Percentiles rank a stretch among this genome's conserved stretches.
Conservation (phyloP, 768 basidiomycete genomes). For the Hericium coralloides region DNA sequence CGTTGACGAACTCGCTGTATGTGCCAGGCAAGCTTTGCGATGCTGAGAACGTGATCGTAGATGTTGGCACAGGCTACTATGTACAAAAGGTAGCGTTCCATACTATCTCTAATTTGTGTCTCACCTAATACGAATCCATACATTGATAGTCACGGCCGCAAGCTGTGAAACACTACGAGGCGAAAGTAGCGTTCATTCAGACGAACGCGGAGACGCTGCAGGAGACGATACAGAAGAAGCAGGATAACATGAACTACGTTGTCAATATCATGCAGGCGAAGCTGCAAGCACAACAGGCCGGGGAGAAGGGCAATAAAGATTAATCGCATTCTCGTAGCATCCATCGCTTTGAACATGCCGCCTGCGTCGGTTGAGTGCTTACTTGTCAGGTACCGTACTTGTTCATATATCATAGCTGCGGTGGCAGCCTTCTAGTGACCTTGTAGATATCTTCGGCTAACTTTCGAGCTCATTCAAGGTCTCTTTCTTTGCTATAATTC, state of each 20-base stretch:
- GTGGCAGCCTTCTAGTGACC: too few relatives aligned
- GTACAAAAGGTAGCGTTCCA: conserved; percentile 73
- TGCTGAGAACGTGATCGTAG: conserved; percentile 81
- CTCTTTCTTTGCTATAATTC: too few relatives aligned
- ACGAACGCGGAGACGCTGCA: conserved; percentile 81
- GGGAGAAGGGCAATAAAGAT: conserved; percentile 1
- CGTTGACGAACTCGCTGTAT: conserved; percentile 90
- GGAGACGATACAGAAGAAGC: conserved; percentile 83
- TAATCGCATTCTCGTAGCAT: background rate
- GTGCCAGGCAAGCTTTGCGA: conserved; percentile 87
- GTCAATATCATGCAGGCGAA: conserved; percentile 66
- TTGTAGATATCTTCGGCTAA: too few relatives aligned
- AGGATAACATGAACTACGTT: conserved; percentile 78
- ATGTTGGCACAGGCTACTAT: conserved; percentile 95
- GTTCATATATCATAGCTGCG: too few relatives aligned
- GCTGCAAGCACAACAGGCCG: conserved; percentile 26
- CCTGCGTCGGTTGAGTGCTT: too few relatives aligned
- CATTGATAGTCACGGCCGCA: conserved; percentile 63
- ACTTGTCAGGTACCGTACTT: too few relatives aligned
- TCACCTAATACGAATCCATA: background rate
- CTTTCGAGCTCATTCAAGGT: too few relatives aligned
- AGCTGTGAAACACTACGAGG: conserved; percentile 71
- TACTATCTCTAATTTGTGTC: background rate
- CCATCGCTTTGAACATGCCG: background rate
- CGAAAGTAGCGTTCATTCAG: conserved; percentile 76